These are phyloP conservation scores for Aureobasidium sp. DNA, from an alignment of 2,329 filamentous ascomycete species.

Conservation along the genomic window DNA sequence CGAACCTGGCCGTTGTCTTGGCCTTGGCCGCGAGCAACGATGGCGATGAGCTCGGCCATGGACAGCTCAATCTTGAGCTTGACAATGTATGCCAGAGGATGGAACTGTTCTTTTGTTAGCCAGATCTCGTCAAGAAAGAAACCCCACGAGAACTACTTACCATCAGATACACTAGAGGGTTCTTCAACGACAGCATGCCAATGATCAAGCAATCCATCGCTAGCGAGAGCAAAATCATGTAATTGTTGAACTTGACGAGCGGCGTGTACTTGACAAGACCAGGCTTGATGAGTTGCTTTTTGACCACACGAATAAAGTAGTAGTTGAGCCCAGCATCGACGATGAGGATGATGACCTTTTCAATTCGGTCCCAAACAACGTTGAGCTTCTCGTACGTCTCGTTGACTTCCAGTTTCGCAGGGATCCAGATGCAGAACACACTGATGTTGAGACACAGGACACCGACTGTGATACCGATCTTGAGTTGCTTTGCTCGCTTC, in stretches of 20 bases:
- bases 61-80: conserved; percentile 46
- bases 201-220: conserved; percentile 43
- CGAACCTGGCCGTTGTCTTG: background rate
- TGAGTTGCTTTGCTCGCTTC: conserved; percentile 25
- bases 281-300: conserved; percentile 38
- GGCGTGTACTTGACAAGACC: conserved; percentile 43
- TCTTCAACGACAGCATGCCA: conserved; percentile 38
- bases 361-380: conserved; percentile 30
- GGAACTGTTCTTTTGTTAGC: conserved; percentile 36
- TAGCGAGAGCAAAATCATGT: conserved; percentile 42
- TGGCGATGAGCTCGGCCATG: conserved; percentile 42
- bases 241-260: conserved; percentile 42
- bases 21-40: conserved; percentile 21
- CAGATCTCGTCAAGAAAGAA: conserved; percentile 32
- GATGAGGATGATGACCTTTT: conserved; percentile 30
- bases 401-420: conserved; percentile 28
- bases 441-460: conserved; percentile 28
- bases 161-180: conserved; percentile 33
- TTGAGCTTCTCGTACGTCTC: conserved; percentile 27
- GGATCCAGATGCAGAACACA: conserved; percentile 20
- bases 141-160: background rate
- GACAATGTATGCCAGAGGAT: conserved; percentile 32
- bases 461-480: conserved; percentile 27
- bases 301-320: conserved; percentile 35
- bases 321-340: conserved; percentile 30